A percentile compares a stretch with the other conserved stretches of the same genome.
These are phyloP conservation scores for Diplodia corticola DNA, from an alignment of 2,329 filamentous ascomycete genomes.

Conservation along the genomic window DNA sequence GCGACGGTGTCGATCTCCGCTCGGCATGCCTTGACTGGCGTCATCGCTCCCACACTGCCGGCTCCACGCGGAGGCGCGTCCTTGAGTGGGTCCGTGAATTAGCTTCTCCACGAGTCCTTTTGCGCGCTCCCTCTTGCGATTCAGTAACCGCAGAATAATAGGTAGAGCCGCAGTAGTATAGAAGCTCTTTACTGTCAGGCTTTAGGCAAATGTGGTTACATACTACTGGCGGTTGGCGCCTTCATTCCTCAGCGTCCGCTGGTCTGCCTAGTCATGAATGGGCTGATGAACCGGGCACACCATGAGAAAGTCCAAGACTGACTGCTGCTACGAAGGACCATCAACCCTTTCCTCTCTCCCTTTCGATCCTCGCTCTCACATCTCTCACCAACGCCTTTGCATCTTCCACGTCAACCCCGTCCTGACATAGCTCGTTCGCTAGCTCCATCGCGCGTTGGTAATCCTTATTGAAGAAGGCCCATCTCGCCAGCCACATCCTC, in stretches of 20 bases:
- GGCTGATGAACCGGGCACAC: too few species aligned
- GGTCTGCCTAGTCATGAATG: too few species aligned
- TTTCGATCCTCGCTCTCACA: slow-evolving; percentile 73
- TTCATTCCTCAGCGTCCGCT: too few species aligned
- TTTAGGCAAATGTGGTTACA: too few species aligned
- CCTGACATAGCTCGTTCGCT: slow-evolving; percentile 88
- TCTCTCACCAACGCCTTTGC: slow-evolving; percentile 91
- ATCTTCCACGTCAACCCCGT: slow-evolving; percentile 95
- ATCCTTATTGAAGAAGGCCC: slow-evolving; percentile 74
- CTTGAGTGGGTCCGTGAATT: neutral
- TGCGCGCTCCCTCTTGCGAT: neutral
- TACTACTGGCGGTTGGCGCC: too few species aligned
- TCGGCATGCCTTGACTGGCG: slow-evolving; percentile 7
- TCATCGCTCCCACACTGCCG: neutral
- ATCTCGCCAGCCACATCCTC: slow-evolving; percentile 86
- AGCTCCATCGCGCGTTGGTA: slow-evolving; percentile 75
- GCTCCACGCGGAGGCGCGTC: neutral
- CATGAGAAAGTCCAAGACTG: too few species aligned
- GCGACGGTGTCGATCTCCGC: slow-evolving; percentile 1
- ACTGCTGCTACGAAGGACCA: too few species aligned
- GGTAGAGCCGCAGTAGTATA: too few species aligned
- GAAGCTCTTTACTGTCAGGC: too few species aligned
- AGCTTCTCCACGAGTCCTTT: neutral
- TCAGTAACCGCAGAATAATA: neutral
- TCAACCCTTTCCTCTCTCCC: slow-evolving; percentile 26